These are phyloP conservation scores for Chrysanthemum makinoi DNA, from an alignment of 129 eudicot genomes.

Conservation along the genomic window DNA sequence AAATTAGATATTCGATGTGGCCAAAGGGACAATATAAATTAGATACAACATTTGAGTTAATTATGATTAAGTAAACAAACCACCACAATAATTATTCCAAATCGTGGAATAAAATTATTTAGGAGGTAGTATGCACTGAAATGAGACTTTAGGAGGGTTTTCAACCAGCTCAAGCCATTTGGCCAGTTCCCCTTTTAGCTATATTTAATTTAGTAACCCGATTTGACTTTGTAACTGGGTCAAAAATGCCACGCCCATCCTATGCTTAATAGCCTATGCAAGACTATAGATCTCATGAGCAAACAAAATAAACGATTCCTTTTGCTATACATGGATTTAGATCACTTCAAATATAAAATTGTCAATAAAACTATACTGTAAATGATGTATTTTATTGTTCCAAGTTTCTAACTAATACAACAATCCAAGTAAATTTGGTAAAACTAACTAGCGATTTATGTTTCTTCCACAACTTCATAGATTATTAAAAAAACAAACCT, in stretches of 20 bases:
- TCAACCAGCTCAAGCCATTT: slow-evolving; percentile 3
- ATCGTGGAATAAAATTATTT: background rate
- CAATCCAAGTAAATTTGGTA: background rate
- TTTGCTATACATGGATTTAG: background rate
- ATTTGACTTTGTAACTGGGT: background rate
- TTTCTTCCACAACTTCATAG: background rate
- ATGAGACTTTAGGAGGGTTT: slow-evolving; percentile 31
- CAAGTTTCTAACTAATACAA: background rate
- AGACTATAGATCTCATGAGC: background rate
- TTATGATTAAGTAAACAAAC: no score
- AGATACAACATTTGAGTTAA: no score
- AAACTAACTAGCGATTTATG: background rate
- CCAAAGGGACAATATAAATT: no score
- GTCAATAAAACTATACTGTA: no score
- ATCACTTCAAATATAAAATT: background rate
- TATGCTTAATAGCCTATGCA: background rate
- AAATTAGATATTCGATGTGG: no score
- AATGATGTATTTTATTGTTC: background rate
- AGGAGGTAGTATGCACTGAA: background rate
- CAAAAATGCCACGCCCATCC: background rate
- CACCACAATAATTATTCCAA: no score
- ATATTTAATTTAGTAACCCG: background rate
- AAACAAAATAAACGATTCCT: background rate
- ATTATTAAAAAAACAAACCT: slow-evolving; percentile 18
- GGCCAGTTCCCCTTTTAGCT: background rate